Evolutionary conservation across 2,329 filamentous ascomycete genomes (phyloP).

Genomic region (Aspergillus latus): DNA sequence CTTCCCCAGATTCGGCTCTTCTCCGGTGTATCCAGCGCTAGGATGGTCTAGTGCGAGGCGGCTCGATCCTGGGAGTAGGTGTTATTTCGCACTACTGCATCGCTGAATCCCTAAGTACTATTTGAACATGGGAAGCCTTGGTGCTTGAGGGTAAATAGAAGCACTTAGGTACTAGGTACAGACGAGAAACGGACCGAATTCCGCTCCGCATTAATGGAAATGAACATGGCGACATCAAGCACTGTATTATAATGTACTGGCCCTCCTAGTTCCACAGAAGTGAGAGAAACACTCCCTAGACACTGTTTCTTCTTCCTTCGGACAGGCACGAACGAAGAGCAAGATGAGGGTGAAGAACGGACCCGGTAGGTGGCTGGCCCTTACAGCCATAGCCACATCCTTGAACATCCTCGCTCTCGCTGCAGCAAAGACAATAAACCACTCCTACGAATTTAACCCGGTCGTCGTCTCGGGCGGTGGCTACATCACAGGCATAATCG

Average conservation of each 20-base stretch:
- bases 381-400: not conserved
- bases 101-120: too few relatives aligned
- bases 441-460: constrained; percentile 16
- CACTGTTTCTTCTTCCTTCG: too few relatives aligned
- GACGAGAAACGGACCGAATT: constrained; percentile 4
- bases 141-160: too few relatives aligned
- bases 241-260: not conserved
- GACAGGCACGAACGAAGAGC: not conserved
- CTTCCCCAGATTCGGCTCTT: constrained; percentile 3
- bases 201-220: constrained; percentile 1
- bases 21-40: not conserved
- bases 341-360: not conserved
- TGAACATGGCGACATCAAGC: not conserved
- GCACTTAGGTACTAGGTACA: not conserved
- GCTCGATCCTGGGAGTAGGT: not conserved
- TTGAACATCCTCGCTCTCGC: not conserved
- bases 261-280: not conserved
- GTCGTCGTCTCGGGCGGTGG: constrained; percentile 17
- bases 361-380: not conserved
- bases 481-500: constrained; percentile 19
- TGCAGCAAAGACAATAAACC: constrained; percentile 2
- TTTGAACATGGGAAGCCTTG: too few relatives aligned
- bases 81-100: not conserved
- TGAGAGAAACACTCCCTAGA: not conserved
- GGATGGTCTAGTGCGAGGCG: not conserved